phyloP scores from a whole-genome alignment of 495 filamentous ascomycete species.

The Annulohypoxylon nitens region DNA sequence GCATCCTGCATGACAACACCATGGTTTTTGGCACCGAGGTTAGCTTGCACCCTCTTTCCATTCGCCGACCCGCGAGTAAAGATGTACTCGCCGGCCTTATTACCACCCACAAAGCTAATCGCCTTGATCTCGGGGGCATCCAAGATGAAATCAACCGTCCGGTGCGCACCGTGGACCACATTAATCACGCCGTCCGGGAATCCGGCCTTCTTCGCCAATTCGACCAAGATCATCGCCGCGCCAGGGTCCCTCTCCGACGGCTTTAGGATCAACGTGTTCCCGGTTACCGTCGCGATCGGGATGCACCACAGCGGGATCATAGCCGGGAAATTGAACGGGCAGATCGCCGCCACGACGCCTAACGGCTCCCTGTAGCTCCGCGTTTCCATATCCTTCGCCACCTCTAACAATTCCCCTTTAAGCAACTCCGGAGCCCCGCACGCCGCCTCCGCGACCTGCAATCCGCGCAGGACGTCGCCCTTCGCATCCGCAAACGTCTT shows the following conservation, averaged over 20 bases:
- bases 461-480: constrained; percentile 92
- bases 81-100: constrained; percentile 98
- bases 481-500: constrained; percentile 97
- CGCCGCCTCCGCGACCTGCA: constrained; percentile 97
- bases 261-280: constrained; percentile 95
- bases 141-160: constrained; percentile 96
- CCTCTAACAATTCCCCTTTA: constrained; percentile 94
- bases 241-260: constrained; percentile 99
- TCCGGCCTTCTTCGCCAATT: constrained; percentile 89
- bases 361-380: constrained; percentile 91
- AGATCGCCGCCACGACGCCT: constrained; percentile 96
- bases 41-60: constrained; percentile 94
- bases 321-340: constrained; percentile 99
- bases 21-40: constrained; percentile 98
- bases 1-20: constrained; percentile 94
- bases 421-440: constrained; percentile 95
- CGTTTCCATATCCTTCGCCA: constrained; percentile 99
- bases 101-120: constrained; percentile 96
- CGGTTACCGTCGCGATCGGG: constrained; percentile 92
- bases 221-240: constrained; percentile 96
- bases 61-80: constrained; percentile 90
- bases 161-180: constrained; percentile 90
- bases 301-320: constrained; percentile 99
- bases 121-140: constrained; percentile 97
- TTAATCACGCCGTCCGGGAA: constrained; percentile 96